These are phyloP conservation scores for Kwoniella sp. DNA, from an alignment of 768 basidiomycete species.

Conservation along the genomic window DNA sequence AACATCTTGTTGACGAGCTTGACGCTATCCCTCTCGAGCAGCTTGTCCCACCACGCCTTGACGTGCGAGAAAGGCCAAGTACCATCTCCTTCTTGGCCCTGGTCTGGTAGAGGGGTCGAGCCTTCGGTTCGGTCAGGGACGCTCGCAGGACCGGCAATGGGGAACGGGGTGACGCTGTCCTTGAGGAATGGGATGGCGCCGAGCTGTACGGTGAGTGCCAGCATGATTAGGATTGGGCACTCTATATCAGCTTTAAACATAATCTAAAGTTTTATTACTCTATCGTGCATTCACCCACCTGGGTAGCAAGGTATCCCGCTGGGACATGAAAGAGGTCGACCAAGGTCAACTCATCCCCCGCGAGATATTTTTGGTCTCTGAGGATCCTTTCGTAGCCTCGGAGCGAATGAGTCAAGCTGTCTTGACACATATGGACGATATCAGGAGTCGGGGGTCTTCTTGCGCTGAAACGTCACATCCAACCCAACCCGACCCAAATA, in stretches of 20 bases:
- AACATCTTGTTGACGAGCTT: conserved; percentile 8
- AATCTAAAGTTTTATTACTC: neutral
- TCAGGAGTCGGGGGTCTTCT: conserved; percentile 15
- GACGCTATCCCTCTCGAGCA: conserved; percentile 3
- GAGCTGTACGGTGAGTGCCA: neutral
- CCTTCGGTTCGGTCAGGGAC: neutral
- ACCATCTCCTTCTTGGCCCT: neutral
- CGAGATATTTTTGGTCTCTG: conserved; percentile 63
- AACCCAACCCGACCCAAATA: neutral
- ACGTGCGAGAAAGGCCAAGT: conserved; percentile 2
- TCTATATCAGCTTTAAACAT: too few species aligned
- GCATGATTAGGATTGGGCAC: neutral
- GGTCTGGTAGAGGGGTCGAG: neutral
- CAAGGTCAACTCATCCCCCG: conserved; percentile 61
- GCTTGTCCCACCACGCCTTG: conserved; percentile 3
- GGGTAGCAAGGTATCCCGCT: neutral
- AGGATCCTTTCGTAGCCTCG: conserved; percentile 66
- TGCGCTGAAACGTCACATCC: conserved; percentile 1
- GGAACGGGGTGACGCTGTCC: neutral
- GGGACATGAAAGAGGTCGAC: conserved; percentile 67
- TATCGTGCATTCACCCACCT: conserved; percentile 1
- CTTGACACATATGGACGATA: conserved; percentile 52
- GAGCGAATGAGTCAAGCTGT: conserved; percentile 56
- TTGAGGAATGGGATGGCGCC: conserved; percentile 2
- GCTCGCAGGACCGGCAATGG: neutral